These are phyloP conservation scores for Blastocystis sp. DNA, from an alignment of 352 stramenopile species.

Conservation along the genomic window DNA sequence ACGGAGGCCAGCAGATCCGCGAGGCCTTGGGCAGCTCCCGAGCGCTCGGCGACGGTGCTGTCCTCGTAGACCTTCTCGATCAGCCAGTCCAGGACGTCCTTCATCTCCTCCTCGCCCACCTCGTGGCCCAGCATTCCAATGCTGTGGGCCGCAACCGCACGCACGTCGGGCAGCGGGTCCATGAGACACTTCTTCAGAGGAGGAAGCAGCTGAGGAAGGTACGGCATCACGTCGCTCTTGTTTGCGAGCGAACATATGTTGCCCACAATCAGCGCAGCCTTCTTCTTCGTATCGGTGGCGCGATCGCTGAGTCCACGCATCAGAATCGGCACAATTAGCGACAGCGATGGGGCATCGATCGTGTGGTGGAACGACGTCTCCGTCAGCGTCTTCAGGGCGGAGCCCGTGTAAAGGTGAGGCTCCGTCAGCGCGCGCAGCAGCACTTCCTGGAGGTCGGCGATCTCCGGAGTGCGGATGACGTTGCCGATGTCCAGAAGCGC, in stretches of 20 bases:
- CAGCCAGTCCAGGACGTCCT: conserved; percentile 88
- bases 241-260: conserved; percentile 98
- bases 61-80: conserved; percentile 85
- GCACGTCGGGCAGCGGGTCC: conserved; percentile 84
- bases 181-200: conserved; percentile 79
- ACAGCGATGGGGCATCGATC: conserved; percentile 95
- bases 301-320: conserved; percentile 91
- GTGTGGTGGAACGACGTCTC: conserved; percentile 95
- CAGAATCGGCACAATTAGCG: conserved; percentile 96
- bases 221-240: conserved; percentile 87
- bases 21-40: conserved; percentile 89
- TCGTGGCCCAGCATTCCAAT: conserved; percentile 84
- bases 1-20: conserved; percentile 83
- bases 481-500: conserved; percentile 86
- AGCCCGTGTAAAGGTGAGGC: conserved; percentile 74
- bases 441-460: conserved; percentile 80
- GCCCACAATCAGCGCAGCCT: conserved; percentile 91
- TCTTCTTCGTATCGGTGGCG: conserved; percentile 89
- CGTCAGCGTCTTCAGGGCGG: conserved; percentile 88
- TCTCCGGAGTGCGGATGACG: conserved; percentile 97
- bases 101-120: conserved; percentile 83
- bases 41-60: conserved; percentile 85
- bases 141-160: conserved; percentile 82
- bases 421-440: conserved; percentile 89
- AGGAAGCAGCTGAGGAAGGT: conserved; percentile 87